Conservation (phyloP, 2,329 filamentous ascomycete species). For the Alternaria infectoria region DNA sequence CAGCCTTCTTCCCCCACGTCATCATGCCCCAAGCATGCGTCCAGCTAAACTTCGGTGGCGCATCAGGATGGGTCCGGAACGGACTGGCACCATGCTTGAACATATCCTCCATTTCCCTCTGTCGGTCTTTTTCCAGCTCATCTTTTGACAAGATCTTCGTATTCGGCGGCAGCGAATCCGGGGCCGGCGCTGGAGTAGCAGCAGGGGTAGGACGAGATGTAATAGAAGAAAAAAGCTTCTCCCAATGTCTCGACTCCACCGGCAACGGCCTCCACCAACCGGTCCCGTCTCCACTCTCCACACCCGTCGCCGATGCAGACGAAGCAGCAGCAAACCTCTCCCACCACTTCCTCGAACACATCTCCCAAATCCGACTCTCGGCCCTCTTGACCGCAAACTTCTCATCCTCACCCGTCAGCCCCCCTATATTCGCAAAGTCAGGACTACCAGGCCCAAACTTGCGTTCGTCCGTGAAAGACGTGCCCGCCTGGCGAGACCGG, state of each 20-base stretch:
- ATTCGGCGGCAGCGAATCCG: constrained; percentile 14
- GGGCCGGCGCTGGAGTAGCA: neutral
- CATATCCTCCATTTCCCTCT: constrained; percentile 29
- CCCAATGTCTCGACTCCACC: constrained; percentile 70
- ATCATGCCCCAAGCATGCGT: constrained; percentile 62
- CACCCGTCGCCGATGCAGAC: constrained; percentile 64
- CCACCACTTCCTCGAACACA: constrained; percentile 78
- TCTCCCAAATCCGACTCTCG: constrained; percentile 79
- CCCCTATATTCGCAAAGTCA: constrained; percentile 71
- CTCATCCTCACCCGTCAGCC: constrained; percentile 82
- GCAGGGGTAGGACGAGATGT: neutral
- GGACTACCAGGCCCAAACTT: constrained; percentile 31
- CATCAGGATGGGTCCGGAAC: constrained; percentile 52
- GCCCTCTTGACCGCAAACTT: constrained; percentile 81
- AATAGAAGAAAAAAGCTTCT: constrained; percentile 39
- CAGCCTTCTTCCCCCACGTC: constrained; percentile 61
- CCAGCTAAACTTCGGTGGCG: constrained; percentile 59
- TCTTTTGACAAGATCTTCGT: constrained; percentile 22
- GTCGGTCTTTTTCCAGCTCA: constrained; percentile 34
- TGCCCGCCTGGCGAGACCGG: constrained; percentile 37
- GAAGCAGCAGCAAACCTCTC: constrained; percentile 68
- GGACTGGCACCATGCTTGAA: constrained; percentile 56
- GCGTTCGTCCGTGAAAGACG: constrained; percentile 39
- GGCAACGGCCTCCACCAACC: constrained; percentile 73
- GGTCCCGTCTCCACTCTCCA: constrained; percentile 36